Evolutionary conservation across 164 flowering plant genomes (phyloP), one percentile per base, ranked within the genome.

Genomic region (Kalanchoe fedtschenkoi): DNA sequence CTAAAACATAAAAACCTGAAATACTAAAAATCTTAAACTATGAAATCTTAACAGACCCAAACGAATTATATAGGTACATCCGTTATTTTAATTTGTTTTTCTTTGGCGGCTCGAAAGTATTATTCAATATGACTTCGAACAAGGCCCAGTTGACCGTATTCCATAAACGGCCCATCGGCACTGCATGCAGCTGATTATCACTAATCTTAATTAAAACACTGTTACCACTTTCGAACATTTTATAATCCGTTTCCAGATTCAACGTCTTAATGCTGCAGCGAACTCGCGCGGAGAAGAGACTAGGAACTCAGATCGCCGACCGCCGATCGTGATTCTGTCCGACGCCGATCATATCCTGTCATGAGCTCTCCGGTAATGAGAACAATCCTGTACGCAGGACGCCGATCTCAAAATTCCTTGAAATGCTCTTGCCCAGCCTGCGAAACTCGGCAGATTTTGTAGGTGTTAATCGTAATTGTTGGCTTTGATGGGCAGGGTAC

Each of bases 401-500:
- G n/a, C n/a, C n/a, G n/a, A n/a, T n/a, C n/a, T 46, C 8, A 46
- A 9, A 21, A 19, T 46, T 16, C 17, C 1, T 42, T 6, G 22
- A 5, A 44, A 19, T 44, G 21, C 55, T 10, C 26, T 47, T 47
- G 13, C 8, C 30, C 53, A 46, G 13, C 26, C 30, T 47, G 55
- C 5, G 30, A 24, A 47, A 22, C 16, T 5, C 26, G 6, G 26
- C 21, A 19, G 26, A 11, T 42, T 42, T 42, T 15, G 5, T 16
- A n/a, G 5, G 4, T 16, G 21, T 42, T 42, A 17, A 21, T 5
- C 46, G 46, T 13, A 24, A 63, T 47, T 63, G 51, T 44, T 44
- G 51, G 21, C 24, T 47, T 47, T 47, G 30, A 24, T 24, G 22
- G 66, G 61, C 75, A 82, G 88, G 86, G 84, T 21, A 32, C 55